A percentile compares a stretch with the other conserved stretches of the same genome.
Conservation (phyloP, 2,329 filamentous ascomycete genomes). For the Dactylonectria macrodidyma region DNA sequence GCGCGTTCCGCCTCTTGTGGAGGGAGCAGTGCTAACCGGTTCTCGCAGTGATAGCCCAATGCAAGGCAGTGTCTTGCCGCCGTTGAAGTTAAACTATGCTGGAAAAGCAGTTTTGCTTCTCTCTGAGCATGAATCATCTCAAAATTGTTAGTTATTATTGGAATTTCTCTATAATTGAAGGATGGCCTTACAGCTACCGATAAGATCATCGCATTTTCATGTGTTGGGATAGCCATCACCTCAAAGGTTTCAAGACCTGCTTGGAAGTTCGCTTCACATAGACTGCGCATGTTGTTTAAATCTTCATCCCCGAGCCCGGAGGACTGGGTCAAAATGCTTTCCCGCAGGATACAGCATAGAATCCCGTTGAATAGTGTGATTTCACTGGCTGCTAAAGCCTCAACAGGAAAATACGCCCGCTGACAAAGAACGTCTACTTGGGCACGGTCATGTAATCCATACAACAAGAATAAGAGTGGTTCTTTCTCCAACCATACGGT, state of each 20-base stretch:
- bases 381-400: neutral
- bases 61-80: constrained; percentile 20
- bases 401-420: constrained; percentile 19
- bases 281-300: neutral
- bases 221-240: constrained; percentile 7
- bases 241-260: constrained; percentile 15
- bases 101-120: constrained; percentile 11
- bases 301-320: constrained; percentile 1
- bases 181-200: constrained; percentile 8
- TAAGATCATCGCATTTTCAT: constrained; percentile 22
- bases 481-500: neutral
- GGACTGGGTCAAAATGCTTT: neutral
- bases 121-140: constrained; percentile 21
- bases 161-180: neutral
- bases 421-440: constrained; percentile 10
- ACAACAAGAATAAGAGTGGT: constrained; percentile 11
- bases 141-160: no score
- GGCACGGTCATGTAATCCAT: neutral
- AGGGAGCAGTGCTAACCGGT: neutral
- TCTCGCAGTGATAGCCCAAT: constrained; percentile 21
- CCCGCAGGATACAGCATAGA: neutral
- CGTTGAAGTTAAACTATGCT: constrained; percentile 23
- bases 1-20: constrained; percentile 5
- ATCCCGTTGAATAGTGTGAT: constrained; percentile 19
- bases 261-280: constrained; percentile 25